Evolutionary conservation across 1,139 yeast genomes (phyloP), one percentile per base, ranked within the genome.

Genomic region (Yamadazyma jaroonii): DNA sequence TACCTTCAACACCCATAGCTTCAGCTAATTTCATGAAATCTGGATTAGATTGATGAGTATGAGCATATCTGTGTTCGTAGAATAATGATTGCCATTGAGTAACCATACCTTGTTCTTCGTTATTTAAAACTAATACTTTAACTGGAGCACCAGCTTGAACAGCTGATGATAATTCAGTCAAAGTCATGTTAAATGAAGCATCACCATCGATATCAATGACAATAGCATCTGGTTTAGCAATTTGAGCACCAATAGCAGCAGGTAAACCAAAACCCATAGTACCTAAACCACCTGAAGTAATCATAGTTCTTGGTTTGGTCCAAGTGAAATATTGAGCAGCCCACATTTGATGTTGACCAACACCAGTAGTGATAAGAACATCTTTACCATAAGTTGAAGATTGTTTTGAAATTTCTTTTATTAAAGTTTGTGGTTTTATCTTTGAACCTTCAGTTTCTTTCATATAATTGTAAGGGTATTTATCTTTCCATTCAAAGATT

Each of bases 341-440:
- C 97, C 98, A 92, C 98, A 92, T 92, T 72, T 92, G 98, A 75
- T 92, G 98, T 74, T 92, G 98, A 44, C 98, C 98, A 41, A 92
- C 97, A 73, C 98, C 98, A 33, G 98, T 92, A 40, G 97, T 85
- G 52, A 92, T 82, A 55, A 89, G 80, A 45, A 88, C 90, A 46
- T 81, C 87, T 60, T 79, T 86, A 45, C 79, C 81, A 54, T 80
- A 77, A 39, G 72, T 70, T 38, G 70, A 72, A 28, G 90, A 81
- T 54, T 89, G 83, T 46, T 80, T 75, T 8, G 95, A 81, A 42
- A 92, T 75, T 62, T 86, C 92, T 38, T 74, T 67, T 47, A 92
- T 81, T 41, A 90, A 81, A 32, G 97, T 87, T 70, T 92, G 98
- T 34, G 98, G 98, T 61, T 90, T 90, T 54, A 92, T 84, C 53